Evolutionary conservation across 1,284 basidiomycete species (phyloP).

Genomic region (Apiotrichum porosum): DNA sequence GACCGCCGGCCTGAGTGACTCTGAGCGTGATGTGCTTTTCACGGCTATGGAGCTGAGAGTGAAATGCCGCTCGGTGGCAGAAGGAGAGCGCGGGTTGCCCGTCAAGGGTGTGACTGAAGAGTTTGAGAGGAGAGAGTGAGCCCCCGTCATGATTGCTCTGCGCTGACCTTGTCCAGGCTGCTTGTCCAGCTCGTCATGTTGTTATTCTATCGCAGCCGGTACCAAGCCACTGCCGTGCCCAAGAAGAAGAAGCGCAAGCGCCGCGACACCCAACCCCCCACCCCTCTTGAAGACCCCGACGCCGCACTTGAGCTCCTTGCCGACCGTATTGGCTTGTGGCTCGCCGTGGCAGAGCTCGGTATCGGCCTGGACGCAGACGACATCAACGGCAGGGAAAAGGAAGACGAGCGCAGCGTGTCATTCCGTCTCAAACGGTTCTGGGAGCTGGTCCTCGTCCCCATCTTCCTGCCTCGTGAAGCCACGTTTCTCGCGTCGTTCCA

Average conservation of each 20-base stretch:
- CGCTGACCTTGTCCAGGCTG: slow-evolving; percentile 16
- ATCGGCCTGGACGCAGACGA: slow-evolving; percentile 13
- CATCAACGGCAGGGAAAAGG: slow-evolving; percentile 8
- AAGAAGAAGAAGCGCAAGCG: slow-evolving; percentile 14
- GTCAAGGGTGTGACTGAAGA: slow-evolving; percentile 27
- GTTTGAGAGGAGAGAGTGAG: slow-evolving; percentile 42
- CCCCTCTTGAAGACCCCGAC: slow-evolving; percentile 23
- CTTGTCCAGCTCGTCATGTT: slow-evolving; percentile 37
- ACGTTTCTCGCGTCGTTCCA: slow-evolving; percentile 31
- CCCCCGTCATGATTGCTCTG: not conserved
- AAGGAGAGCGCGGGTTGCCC: slow-evolving; percentile 15
- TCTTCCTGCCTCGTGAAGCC: slow-evolving; percentile 25
- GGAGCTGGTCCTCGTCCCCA: slow-evolving; percentile 13
- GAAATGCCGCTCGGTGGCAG: slow-evolving; percentile 17
- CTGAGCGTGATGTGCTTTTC: slow-evolving; percentile 19
- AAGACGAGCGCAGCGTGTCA: slow-evolving; percentile 8
- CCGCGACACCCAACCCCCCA: not conserved
- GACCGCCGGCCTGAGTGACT: not conserved
- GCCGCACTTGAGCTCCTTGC: slow-evolving; percentile 32
- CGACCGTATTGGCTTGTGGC: slow-evolving; percentile 41
- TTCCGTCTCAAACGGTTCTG: slow-evolving; percentile 23
- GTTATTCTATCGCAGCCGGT: slow-evolving; percentile 18
- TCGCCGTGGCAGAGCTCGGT: slow-evolving; percentile 37
- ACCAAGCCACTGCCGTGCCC: not conserved
- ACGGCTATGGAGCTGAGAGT: slow-evolving; percentile 22